A percentile compares a stretch with the other conserved stretches of the same genome.
phyloP scores from a whole-genome alignment of 495 filamentous ascomycete genomes.

The Aspergillus steynii region DNA sequence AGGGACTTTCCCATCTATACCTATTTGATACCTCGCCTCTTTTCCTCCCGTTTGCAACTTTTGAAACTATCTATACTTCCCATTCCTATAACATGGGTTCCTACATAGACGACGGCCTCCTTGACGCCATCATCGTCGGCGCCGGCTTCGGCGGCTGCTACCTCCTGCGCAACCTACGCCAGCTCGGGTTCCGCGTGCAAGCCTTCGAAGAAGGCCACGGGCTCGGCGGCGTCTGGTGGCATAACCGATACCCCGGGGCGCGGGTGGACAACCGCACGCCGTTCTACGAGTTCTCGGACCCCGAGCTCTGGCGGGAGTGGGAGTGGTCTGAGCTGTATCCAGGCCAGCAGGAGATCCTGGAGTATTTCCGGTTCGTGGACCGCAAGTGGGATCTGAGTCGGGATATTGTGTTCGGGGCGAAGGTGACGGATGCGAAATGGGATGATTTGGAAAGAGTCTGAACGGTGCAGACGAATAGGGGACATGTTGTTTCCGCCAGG shows the following conservation, averaged over 20 bases:
- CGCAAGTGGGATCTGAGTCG: conserved; percentile 41
- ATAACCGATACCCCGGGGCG: conserved; percentile 54
- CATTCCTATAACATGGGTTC: no score
- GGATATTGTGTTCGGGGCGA: conserved; percentile 47
- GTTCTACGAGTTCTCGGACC: conserved; percentile 47
- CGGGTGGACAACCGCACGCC: conserved; percentile 42
- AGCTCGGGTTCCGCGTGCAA: conserved; percentile 29
- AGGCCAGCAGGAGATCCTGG: conserved; percentile 40
- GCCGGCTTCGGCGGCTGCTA: conserved; percentile 42
- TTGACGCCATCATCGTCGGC: conserved; percentile 31
- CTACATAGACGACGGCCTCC: not conserved
- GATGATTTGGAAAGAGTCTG: conserved; percentile 37
- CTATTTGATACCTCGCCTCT: no score
- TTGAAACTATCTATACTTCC: no score
- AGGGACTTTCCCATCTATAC: no score
- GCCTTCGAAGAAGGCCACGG: conserved; percentile 46
- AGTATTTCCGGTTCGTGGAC: conserved; percentile 40
- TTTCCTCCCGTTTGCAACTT: no score
- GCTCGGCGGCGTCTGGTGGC: conserved; percentile 53
- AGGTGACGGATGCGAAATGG: conserved; percentile 43
- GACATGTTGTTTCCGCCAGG: conserved; percentile 36
- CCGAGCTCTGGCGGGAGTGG: conserved; percentile 50
- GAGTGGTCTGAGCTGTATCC: conserved; percentile 51
- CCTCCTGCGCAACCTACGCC: conserved; percentile 32
- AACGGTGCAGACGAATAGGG: conserved; percentile 46